These are phyloP conservation scores for Euphorbia pulcherrima DNA, from an alignment of 345 rosid species.

Conservation along the genomic window DNA sequence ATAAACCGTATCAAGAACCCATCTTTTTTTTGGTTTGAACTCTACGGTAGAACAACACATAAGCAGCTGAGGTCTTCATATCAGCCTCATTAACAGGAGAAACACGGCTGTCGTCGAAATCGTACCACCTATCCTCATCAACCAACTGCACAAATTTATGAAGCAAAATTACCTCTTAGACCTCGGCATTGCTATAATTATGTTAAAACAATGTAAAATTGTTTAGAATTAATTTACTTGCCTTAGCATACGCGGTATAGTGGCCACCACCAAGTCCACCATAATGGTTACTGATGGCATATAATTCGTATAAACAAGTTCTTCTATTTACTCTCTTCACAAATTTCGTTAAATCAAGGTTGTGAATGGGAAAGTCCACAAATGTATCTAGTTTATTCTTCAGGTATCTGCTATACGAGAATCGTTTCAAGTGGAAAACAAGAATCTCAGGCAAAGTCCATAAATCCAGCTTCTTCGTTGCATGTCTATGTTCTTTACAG, in stretches of 20 bases:
- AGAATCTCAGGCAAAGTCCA: conserved; percentile 92
- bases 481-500: conserved; percentile 88
- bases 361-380: conserved; percentile 75
- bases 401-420: conserved; percentile 71
- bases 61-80: conserved; percentile 81
- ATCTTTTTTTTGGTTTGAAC: conserved; percentile 34
- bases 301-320: conserved; percentile 63
- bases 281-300: conserved; percentile 90
- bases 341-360: conserved; percentile 75
- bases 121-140: conserved; percentile 89
- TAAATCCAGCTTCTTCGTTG: conserved; percentile 84
- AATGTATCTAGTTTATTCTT: conserved; percentile 80
- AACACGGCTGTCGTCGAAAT: conserved; percentile 76
- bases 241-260: conserved; percentile 94
- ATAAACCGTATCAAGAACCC: too few species aligned
- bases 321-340: conserved; percentile 56
- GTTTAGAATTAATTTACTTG: too few species aligned
- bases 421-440: conserved; percentile 84
- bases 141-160: conserved; percentile 50
- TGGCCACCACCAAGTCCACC: conserved; percentile 96
- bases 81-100: conserved; percentile 56
- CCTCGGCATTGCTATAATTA: neutral
- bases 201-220: too few species aligned
- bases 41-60: conserved; percentile 76
- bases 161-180: neutral